Percentiles rank a stretch among this genome's conserved stretches.
phyloP scores from a whole-genome alignment of 768 basidiomycete genomes.

The Suillus fuscotomentosus region DNA sequence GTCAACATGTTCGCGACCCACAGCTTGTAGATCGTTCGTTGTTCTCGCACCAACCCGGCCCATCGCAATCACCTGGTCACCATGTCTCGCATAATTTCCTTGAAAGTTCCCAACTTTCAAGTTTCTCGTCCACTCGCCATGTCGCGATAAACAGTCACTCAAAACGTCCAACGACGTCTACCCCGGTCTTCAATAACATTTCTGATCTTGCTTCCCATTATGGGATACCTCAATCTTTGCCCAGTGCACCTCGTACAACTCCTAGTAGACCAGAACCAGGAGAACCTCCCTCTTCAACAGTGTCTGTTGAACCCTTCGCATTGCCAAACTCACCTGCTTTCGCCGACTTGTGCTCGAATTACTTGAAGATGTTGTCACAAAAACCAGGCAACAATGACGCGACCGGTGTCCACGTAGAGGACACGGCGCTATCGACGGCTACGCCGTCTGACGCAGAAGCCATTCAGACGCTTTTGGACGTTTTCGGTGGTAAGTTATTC shows the following conservation, averaged over 20 bases:
- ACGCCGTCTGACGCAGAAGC: conserved; percentile 27
- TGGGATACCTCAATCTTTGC: conserved; percentile 74
- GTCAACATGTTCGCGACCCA: conserved; percentile 45
- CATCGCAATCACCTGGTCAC: conserved; percentile 37
- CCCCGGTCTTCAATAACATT: conserved; percentile 59
- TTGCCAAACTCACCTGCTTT: conserved; percentile 37
- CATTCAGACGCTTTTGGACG: conserved; percentile 38
- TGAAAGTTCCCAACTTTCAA: conserved; percentile 59
- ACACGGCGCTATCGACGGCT: conserved; percentile 24
- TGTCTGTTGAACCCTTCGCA: conserved; percentile 20
- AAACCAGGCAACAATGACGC: conserved; percentile 41
- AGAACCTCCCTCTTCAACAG: conserved; percentile 29
- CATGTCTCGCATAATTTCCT: conserved; percentile 37
- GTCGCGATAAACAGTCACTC: conserved; percentile 52
- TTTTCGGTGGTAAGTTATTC: conserved; percentile 34
- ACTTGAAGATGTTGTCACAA: conserved; percentile 66
- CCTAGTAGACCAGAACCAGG: conserved; percentile 38
- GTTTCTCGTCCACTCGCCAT: conserved; percentile 48
- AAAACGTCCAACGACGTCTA: conserved; percentile 67
- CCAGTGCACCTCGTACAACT: conserved; percentile 63
- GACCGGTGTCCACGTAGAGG: conserved; percentile 30
- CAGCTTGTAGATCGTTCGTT: conserved; percentile 43
- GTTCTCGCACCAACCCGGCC: conserved; percentile 35
- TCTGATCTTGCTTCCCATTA: conserved; percentile 73
- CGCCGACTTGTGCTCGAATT: conserved; percentile 51